phyloP scores from a whole-genome alignment of 768 basidiomycete genomes.

The Collybia nuda region DNA sequence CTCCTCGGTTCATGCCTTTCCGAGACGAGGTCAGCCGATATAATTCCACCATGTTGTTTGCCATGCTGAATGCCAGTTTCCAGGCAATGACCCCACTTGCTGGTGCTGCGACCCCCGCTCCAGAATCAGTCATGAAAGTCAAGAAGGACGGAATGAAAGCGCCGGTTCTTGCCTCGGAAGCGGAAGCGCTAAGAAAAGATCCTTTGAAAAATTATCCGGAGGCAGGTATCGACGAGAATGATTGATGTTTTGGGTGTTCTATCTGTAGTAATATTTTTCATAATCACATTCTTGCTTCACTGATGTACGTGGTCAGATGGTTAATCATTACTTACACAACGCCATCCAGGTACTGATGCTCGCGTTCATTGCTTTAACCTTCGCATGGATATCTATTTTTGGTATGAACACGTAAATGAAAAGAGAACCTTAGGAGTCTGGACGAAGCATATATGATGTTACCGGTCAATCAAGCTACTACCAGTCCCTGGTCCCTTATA shows the following conservation, averaged over 20 bases:
- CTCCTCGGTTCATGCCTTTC: slow-evolving; percentile 69
- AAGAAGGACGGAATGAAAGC: slow-evolving; percentile 49
- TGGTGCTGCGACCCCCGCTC: slow-evolving; percentile 27
- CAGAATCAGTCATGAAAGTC: slow-evolving; percentile 69
- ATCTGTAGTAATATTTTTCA: no score
- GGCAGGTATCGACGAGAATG: slow-evolving; percentile 7
- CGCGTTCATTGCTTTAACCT: no score
- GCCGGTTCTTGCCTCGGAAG: slow-evolving; percentile 53
- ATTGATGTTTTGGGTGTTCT: background rate
- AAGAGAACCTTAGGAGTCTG: no score
- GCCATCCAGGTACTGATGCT: background rate
- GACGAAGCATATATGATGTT: no score
- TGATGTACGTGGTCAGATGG: no score
- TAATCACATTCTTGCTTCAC: no score
- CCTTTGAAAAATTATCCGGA: slow-evolving; percentile 74
- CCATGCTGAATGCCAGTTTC: slow-evolving; percentile 18
- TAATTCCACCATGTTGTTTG: slow-evolving; percentile 1
- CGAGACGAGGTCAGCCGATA: slow-evolving; percentile 59
- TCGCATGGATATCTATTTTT: no score
- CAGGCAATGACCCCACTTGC: slow-evolving; percentile 25
- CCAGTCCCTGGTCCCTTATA: no score
- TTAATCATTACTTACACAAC: no score
- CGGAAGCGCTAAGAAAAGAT: slow-evolving; percentile 76
- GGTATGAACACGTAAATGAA: no score
- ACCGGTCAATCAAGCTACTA: no score